Evolutionary conservation across 768 basidiomycete genomes (phyloP).

Genomic region (Boletellus ananiceps): DNA sequence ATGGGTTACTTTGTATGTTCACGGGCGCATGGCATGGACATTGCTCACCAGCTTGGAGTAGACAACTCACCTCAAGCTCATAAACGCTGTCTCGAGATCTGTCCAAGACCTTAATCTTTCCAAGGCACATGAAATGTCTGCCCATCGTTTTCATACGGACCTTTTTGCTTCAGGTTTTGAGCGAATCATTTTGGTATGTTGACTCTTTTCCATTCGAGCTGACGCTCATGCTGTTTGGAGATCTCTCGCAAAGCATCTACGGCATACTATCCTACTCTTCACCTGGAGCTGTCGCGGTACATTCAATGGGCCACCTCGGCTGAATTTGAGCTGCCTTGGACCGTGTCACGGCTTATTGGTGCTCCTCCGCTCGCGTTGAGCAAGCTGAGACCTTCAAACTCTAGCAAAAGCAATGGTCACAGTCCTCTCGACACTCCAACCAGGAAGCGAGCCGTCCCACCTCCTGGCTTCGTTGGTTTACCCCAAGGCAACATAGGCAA

Average conservation of each 20-base stretch:
- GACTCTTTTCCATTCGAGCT: not conserved
- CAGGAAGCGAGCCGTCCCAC: conserved; percentile 18
- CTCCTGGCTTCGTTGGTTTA: conserved; percentile 22
- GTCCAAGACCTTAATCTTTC: conserved; percentile 63
- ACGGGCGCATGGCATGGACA: not conserved
- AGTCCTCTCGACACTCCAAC: conserved; percentile 23
- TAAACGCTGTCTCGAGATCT: conserved; percentile 73
- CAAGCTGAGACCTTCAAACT: conserved; percentile 32
- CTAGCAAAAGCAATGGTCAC: conserved; percentile 9
- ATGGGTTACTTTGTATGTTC: conserved; percentile 88
- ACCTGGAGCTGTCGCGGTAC: conserved; percentile 91
- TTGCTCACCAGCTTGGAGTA: conserved; percentile 30
- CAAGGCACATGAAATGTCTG: conserved; percentile 67
- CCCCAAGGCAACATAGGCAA: conserved; percentile 34
- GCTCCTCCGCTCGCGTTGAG: conserved; percentile 63
- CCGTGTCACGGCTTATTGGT: conserved; percentile 74
- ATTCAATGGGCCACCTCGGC: conserved; percentile 60
- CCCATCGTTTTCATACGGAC: conserved; percentile 79
- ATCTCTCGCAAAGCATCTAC: conserved; percentile 93
- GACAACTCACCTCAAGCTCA: conserved; percentile 83
- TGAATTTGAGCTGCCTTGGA: conserved; percentile 77
- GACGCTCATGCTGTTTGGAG: conserved; percentile 36
- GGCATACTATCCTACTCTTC: conserved; percentile 90
- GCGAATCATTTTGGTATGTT: conserved; percentile 76
- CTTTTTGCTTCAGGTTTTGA: conserved; percentile 91